phyloP scores from a whole-genome alignment of 1,284 basidiomycete species.

The Tetrapyrgos nigripes region DNA sequence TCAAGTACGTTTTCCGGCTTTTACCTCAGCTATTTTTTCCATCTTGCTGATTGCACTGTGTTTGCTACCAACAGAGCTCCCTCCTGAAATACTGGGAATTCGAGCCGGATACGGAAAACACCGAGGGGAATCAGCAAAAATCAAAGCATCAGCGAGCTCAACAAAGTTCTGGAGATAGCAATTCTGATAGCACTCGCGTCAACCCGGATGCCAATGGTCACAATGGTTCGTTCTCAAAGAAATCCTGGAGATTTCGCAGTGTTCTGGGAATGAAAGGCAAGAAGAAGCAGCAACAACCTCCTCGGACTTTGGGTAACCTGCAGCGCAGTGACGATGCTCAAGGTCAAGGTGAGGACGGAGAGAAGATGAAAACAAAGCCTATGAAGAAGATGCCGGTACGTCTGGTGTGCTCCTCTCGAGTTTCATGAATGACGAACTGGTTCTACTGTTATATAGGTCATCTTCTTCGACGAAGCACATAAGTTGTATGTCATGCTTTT shows the following conservation, averaged over 20 bases:
- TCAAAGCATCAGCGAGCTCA: conserved; percentile 8
- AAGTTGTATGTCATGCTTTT: conserved; percentile 59
- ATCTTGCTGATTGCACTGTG: too few relatives aligned
- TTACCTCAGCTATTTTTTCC: conserved; percentile 11
- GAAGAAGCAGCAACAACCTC: neutral
- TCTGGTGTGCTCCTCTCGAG: conserved; percentile 5
- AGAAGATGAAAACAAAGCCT: conserved; percentile 36
- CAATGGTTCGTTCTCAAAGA: conserved; percentile 17
- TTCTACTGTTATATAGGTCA: conserved; percentile 43
- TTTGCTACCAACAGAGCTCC: conserved; percentile 53
- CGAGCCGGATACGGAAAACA: conserved; percentile 49
- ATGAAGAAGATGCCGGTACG: conserved; percentile 74
- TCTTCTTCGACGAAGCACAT: conserved; percentile 86
- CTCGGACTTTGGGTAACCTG: conserved; percentile 25
- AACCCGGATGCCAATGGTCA: neutral
- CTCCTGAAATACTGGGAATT: conserved; percentile 77
- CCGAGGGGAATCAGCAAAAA: conserved; percentile 16
- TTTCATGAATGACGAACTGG: neutral
- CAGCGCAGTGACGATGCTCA: conserved; percentile 30
- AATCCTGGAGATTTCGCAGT: conserved; percentile 39
- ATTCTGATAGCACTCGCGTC: conserved; percentile 41
- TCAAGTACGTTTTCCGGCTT: conserved; percentile 50
- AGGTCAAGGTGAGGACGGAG: conserved; percentile 39
- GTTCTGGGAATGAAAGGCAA: conserved; percentile 3
- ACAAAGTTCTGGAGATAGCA: conserved; percentile 34